Percentiles rank a stretch among this genome's conserved stretches.
phyloP scores from a whole-genome alignment of 768 basidiomycete species.

The Leccinum rimulosum region DNA sequence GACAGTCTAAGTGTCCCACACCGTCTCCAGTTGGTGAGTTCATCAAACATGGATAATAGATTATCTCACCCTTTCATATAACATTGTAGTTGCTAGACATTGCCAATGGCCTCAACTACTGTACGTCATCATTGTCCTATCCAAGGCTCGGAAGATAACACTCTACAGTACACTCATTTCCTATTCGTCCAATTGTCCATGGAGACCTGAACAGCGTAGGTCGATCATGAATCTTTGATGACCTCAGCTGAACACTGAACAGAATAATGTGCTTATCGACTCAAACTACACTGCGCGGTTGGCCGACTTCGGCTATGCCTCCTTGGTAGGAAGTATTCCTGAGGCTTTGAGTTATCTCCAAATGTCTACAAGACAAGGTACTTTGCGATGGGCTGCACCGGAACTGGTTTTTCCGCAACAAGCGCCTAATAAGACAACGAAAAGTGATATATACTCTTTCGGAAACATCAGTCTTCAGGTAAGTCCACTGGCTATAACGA shows the following conservation, averaged over 20 bases:
- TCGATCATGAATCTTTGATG: background rate
- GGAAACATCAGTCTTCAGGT: background rate
- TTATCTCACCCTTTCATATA: background rate
- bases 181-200: background rate
- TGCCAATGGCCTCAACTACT: background rate
- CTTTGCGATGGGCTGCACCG: background rate
- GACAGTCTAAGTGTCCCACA: background rate
- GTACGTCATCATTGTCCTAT: background rate
- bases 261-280: background rate
- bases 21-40: background rate
- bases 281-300: background rate
- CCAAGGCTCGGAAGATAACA: background rate
- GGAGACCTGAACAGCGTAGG: background rate
- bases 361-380: background rate
- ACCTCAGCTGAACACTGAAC: background rate
- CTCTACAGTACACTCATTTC: background rate
- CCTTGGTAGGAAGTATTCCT: background rate
- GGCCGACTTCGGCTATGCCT: background rate
- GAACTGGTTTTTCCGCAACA: background rate
- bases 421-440: background rate
- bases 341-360: background rate
- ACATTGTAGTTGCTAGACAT: background rate
- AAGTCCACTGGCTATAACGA: accelerated
- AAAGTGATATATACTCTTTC: background rate
- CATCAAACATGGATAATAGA: background rate